A percentile compares a stretch with the other conserved stretches of the same genome.
Evolutionary conservation across 768 basidiomycete species (phyloP).

Genomic region (Boletales sp.): DNA sequence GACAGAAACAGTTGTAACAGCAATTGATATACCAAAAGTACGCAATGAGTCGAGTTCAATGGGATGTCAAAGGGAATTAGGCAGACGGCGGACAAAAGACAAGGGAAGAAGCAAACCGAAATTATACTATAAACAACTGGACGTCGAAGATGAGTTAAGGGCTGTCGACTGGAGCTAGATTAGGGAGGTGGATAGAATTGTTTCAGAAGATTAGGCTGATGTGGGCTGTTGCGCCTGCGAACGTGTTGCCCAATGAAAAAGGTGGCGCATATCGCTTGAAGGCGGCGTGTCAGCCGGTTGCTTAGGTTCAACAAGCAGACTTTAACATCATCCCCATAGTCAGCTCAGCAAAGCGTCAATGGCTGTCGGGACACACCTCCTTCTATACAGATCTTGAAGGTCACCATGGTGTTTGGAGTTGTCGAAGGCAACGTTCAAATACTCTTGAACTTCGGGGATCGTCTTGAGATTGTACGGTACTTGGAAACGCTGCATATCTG

Average conservation of each 20-base stretch:
- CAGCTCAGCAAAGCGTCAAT: not conserved
- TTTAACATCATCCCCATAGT: constrained; percentile 23
- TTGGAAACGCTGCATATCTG: constrained; percentile 93
- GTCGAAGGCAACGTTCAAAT: constrained; percentile 69
- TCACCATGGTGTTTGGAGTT: constrained; percentile 76
- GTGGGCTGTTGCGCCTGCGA: constrained; percentile 42
- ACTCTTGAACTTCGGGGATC: constrained; percentile 85
- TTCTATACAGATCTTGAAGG: constrained; percentile 78
- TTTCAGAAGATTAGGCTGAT: constrained; percentile 27
- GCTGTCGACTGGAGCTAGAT: constrained; percentile 2
- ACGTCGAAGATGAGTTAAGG: constrained; percentile 12
- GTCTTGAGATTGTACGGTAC: constrained; percentile 81
- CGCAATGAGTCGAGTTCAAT: constrained; percentile 25
- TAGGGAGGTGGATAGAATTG: constrained; percentile 16
- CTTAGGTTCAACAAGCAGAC: constrained; percentile 80
- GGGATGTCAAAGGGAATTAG: constrained; percentile 23
- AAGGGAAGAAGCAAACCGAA: constrained; percentile 19
- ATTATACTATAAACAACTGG: constrained; percentile 27
- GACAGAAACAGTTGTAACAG: constrained; percentile 26
- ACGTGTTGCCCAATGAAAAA: constrained; percentile 76
- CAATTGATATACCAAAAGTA: constrained; percentile 26
- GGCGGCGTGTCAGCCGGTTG: constrained; percentile 71
- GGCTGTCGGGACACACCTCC: constrained; percentile 51
- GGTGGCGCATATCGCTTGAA: constrained; percentile 66
- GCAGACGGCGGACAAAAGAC: constrained; percentile 24